A percentile compares a stretch with the other conserved stretches of the same genome.
Evolutionary conservation across 257 asterid genomes (phyloP).

Genomic region (Scutellaria galericulata): DNA sequence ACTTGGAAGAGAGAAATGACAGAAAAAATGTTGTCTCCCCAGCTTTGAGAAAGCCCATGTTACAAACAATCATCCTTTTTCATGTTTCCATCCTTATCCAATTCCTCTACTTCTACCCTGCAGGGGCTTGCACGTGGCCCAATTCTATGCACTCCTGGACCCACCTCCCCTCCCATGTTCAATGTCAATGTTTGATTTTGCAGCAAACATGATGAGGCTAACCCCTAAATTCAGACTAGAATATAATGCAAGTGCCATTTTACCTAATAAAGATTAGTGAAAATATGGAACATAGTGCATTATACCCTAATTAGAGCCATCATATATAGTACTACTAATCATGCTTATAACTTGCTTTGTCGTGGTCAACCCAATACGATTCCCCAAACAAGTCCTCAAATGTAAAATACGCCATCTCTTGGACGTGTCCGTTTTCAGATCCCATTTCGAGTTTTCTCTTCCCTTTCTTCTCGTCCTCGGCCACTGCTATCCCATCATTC

Average conservation of each 20-base stretch:
- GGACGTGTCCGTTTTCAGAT: background rate
- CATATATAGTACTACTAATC: too few relatives aligned
- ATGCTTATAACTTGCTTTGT: background rate
- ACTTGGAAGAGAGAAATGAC: constrained; percentile 41
- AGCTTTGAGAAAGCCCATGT: constrained; percentile 57
- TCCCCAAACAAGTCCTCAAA: constrained; percentile 44
- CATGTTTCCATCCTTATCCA: constrained; percentile 43
- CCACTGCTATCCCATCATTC: too few relatives aligned
- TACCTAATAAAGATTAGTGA: too few relatives aligned
- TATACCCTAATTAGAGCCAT: too few relatives aligned
- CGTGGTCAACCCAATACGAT: constrained; percentile 19
- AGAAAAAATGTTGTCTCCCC: constrained; percentile 57
- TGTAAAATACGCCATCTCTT: constrained; percentile 10
- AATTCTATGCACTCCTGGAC: background rate
- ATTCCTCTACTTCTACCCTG: constrained; percentile 9
- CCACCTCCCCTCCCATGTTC: background rate
- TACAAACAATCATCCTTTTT: constrained; percentile 46
- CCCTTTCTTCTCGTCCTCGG: background rate
- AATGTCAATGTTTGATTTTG: constrained; percentile 3
- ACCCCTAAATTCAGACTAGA: constrained; percentile 6
- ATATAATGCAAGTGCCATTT: background rate
- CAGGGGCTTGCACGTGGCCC: constrained; percentile 44
- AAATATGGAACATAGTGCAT: too few relatives aligned
- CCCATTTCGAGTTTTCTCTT: constrained; percentile 33
- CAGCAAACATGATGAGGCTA: background rate